Base-by-base conservation (phyloP, 2,329 filamentous ascomycete species). In the Zymoseptoria crescenta region DNA sequence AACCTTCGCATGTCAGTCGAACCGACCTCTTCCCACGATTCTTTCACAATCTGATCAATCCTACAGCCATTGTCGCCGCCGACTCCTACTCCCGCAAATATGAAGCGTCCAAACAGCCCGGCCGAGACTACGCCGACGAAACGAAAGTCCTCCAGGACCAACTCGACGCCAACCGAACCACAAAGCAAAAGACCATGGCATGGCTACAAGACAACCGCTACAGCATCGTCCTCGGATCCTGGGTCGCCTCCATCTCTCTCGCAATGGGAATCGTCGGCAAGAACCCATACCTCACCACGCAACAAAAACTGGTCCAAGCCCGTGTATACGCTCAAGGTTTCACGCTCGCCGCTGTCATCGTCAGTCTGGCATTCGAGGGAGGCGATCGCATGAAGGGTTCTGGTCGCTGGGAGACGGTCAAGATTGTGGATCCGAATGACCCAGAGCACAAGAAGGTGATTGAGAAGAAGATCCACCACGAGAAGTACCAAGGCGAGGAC, bases 291-390 rank as follows among this genome's bases (percentile, higher is more conserved):
- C 80, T 96, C 52, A 84, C 82, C 54, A 86, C 85, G 1, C 78
- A 83, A 61, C 92, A 96, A 80, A 96, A 96, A 81, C 78, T 96
- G 21, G 92, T 96, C 16, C 92, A 96, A 81, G 92, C 91, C 24
- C 87, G 92, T 83, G 88, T 96, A 65, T 96, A 96, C 76, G 92
- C 92, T 3, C 92, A 96, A 79, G 91, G 89, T 5, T 78, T 96
- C 68, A 96, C 92, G 4, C 79, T 96, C 52, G 88, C 87, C 64
- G 90, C 96, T 55, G 80, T 96, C 58, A 83, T 96, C 70, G 85
- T 89, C 58, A 88, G 86, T 30, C 91, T 93, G 52, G 88, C 85
- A 9, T 88, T 96, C 68, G 92, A 96, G 83, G 82, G 86, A 49
- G 79, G 78, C 56, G 94, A 99, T 75, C 88, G 87, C 65, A 86